Base-by-base conservation (phyloP, 495 filamentous ascomycete genomes). In the Thermothielavioides terrestris region DNA sequence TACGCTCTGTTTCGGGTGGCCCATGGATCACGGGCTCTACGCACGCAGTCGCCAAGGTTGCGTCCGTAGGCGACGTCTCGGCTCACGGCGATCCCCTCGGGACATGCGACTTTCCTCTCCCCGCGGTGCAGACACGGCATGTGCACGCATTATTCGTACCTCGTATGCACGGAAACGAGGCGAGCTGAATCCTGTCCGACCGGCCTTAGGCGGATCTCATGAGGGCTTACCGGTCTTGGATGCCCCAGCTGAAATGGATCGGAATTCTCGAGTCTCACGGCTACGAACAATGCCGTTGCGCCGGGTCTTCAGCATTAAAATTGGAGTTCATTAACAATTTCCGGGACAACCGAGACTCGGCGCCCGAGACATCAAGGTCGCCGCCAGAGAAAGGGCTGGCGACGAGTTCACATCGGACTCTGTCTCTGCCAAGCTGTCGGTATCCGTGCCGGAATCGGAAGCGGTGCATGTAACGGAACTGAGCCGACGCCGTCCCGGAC, bases 151-250 rank as follows among this genome's bases (percentile, higher is more conserved):
- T 28, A 52, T 2, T 9, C 32, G 14, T n/a, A n/a, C n/a, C n/a
- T n/a, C n/a, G n/a, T n/a, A n/a, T n/a, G n/a, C n/a, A n/a, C 38
- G 25, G 20, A 32, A 17, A 38, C 14, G 34, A 46, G 36, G 37
- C 42, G 28, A 53, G 50, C 50, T 48, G 49, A 52, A 44, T 14
- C 10, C 28, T 31, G 42, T 52, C 45, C 50, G 12, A 47, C 43
- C 21, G 4, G 11, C 26, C 25, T 30, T 28, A 30, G 30, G 10
- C 48, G 31, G 48, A 42, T 42, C 34, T 25, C 28, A 38, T 26
- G 17, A 42, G 36, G 14, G n/a, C n/a, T n/a, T 31, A 20, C 23
- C 26, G 8, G n/a, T 25, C 31, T 46, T 26, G 21, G 34, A 25
- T 32, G 39, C 27, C 41, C 32, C 49, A 31, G 18, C 25, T 34